Conservation (phyloP, 768 basidiomycete genomes). For the Sistotremastrum suecicum region DNA sequence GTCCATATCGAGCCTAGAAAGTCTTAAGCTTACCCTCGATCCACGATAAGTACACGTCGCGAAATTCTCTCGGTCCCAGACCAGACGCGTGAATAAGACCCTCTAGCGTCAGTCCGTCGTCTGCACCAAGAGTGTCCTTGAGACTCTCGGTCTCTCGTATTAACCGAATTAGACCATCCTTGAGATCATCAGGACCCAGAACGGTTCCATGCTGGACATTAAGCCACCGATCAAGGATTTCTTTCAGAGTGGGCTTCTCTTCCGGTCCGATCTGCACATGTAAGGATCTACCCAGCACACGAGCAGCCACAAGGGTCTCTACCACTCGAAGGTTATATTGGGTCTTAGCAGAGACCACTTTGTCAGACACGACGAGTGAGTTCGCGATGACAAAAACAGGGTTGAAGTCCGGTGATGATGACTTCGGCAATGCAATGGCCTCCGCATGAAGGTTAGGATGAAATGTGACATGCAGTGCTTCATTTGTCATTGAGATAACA, state of each 20-base stretch:
- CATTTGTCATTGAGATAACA: slow-evolving; percentile 55
- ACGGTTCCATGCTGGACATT: slow-evolving; percentile 30
- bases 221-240: slow-evolving; percentile 46
- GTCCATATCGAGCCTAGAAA: not conserved
- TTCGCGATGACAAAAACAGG: slow-evolving; percentile 68
- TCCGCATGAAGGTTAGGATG: slow-evolving; percentile 57
- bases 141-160: slow-evolving; percentile 36
- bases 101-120: slow-evolving; percentile 55
- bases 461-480: slow-evolving; percentile 72
- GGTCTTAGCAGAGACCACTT: slow-evolving; percentile 58
- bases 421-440: slow-evolving; percentile 45
- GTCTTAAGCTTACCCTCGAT: slow-evolving; percentile 44
- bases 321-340: slow-evolving; percentile 86
- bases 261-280: slow-evolving; percentile 26
- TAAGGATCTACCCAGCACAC: slow-evolving; percentile 51
- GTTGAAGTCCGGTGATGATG: slow-evolving; percentile 12
- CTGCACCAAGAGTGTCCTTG: slow-evolving; percentile 22
- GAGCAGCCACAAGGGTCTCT: slow-evolving; percentile 74
- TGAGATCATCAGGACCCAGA: slow-evolving; percentile 32
- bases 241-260: slow-evolving; percentile 49
- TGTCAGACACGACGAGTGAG: slow-evolving; percentile 71
- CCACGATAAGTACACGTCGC: slow-evolving; percentile 62
- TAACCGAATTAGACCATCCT: slow-evolving; percentile 32
- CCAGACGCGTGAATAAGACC: slow-evolving; percentile 61
- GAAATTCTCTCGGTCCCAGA: slow-evolving; percentile 38